Percentiles rank a stretch among this genome's conserved stretches.
phyloP scores from a whole-genome alignment of 208 protist genomes.

The Phytomonas serpens region DNA sequence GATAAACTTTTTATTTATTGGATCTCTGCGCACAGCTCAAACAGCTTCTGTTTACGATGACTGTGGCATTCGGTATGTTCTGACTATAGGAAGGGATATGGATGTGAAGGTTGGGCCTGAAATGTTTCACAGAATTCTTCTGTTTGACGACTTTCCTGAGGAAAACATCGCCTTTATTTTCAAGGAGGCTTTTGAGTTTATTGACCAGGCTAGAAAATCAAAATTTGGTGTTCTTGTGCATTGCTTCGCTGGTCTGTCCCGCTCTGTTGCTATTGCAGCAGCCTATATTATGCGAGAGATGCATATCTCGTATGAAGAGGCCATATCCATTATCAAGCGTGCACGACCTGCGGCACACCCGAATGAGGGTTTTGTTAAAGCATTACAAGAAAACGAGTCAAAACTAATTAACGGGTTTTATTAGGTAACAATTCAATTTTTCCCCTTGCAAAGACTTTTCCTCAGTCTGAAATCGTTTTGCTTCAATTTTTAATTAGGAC shows the following conservation, averaged over 20 bases:
- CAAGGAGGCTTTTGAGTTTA: conserved; percentile 65
- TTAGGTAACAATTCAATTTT: not conserved
- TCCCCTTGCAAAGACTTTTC: not conserved
- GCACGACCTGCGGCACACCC: conserved; percentile 66
- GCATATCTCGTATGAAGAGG: conserved; percentile 47
- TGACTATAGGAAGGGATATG: conserved; percentile 63
- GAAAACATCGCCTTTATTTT: conserved; percentile 60
- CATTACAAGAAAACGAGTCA: not conserved
- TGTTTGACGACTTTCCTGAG: conserved; percentile 70
- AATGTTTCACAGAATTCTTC: conserved; percentile 68
- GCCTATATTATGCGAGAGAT: conserved; percentile 83
- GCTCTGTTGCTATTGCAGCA: conserved; percentile 71
- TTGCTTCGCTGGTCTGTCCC: conserved; percentile 87
- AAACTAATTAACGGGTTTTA: not conserved
- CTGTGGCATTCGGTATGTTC: conserved; percentile 71
- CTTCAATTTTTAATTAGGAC: not conserved
- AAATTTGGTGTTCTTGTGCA: conserved; percentile 77
- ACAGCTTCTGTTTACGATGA: conserved; percentile 72
- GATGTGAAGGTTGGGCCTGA: conserved; percentile 57
- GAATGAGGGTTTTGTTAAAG: conserved; percentile 73
- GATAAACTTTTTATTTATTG: conserved; percentile 76
- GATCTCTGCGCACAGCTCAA: conserved; percentile 78
- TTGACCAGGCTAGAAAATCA: conserved; percentile 47
- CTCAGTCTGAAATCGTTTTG: conserved; percentile 1
- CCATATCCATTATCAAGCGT: conserved; percentile 44